Base-by-base conservation (phyloP, 140 eudicot species). In the Stevia rebaudiana region DNA sequence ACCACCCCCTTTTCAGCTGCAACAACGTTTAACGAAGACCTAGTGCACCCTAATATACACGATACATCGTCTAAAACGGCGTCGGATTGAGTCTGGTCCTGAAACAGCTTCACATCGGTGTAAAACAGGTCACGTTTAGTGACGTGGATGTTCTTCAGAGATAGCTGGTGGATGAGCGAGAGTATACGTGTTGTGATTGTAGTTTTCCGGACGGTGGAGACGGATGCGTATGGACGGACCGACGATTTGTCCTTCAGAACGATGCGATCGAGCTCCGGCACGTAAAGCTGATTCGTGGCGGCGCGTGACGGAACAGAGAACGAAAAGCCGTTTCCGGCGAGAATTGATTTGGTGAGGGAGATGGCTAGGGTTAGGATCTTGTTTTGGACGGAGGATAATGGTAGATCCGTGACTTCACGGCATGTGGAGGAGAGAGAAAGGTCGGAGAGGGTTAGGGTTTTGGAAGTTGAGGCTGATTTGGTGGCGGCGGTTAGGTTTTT, bases 211-310 rank as follows among this genome's bases (percentile, higher is more conserved):
- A 91, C 98, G 15, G 98, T 82, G 7, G 91, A 63, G 2, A 87
- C 92, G 39, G 71, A 53, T 25, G 96, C 79, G 78, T 82, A 91
- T 6, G 86, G 90, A 28, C 96, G 91, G 1, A 63, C 25, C 3
- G 95, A 76, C 3, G 92, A 46, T 52, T 87, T 91, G 65, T 91
- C 95, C 40, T 91, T 91, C 19, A 91, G 63, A 4, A 91, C 98
- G 24, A 91, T 91, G 21, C 98, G 96, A 19, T 91, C 98, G 42
- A 91, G 98, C 66, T 91, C 96, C 9, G 95, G 89, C 62, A 91
- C 94, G 78, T 91, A 91, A 24, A 91, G 90, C 49, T 91, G 98
- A 75, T 91, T 91, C 23, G 85, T 80, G 84, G 95, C 74, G 79
- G 96, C 76, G 77, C 95, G 91, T 59, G 96, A 87, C 61, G 96